These are phyloP conservation scores for Colletotrichum sojae DNA, from an alignment of 2,329 filamentous ascomycete species.

Conservation along the genomic window DNA sequence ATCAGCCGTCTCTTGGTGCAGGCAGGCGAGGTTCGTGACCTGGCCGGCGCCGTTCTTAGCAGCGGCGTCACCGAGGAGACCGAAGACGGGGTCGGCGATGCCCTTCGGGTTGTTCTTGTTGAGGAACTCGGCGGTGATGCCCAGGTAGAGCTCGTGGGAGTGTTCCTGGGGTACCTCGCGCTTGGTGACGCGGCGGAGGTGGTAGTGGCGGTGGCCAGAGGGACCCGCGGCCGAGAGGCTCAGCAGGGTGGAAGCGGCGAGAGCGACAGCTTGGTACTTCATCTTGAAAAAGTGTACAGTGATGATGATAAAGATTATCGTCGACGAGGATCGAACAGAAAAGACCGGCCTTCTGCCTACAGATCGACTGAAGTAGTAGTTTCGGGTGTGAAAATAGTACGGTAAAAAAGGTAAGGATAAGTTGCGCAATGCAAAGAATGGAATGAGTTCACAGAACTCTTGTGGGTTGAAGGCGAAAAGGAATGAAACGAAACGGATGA, in stretches of 20 bases:
- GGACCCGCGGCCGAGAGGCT: constrained; percentile 27
- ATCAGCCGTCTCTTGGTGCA: constrained; percentile 66
- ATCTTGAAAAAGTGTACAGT: constrained; percentile 26
- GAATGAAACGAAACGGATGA: constrained; percentile 35
- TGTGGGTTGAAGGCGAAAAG: constrained; percentile 6
- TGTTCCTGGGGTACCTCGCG: constrained; percentile 67
- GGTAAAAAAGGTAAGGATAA: background rate
- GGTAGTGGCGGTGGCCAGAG: constrained; percentile 21
- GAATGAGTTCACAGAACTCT: constrained; percentile 44
- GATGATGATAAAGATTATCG: constrained; percentile 16
- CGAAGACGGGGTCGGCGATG: constrained; percentile 65
- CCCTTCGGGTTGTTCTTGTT: constrained; percentile 62
- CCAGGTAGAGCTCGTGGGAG: constrained; percentile 63
- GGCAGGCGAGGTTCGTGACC: constrained; percentile 58
- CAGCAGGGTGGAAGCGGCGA: constrained; percentile 35
- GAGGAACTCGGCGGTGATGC: constrained; percentile 57
- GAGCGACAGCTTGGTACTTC: constrained; percentile 41
- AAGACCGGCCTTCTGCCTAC: constrained; percentile 35
- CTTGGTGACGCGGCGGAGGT: constrained; percentile 43
- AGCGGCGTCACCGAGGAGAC: constrained; percentile 65
- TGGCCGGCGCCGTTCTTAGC: constrained; percentile 54
- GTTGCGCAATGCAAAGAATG: constrained; percentile 41
- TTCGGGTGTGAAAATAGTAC: background rate
- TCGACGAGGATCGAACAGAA: constrained; percentile 25
- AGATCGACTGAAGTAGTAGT: constrained; percentile 22